Base-by-base conservation (phyloP, 2,329 filamentous ascomycete species). In the Phaeosphaeriaceae sp. region DNA sequence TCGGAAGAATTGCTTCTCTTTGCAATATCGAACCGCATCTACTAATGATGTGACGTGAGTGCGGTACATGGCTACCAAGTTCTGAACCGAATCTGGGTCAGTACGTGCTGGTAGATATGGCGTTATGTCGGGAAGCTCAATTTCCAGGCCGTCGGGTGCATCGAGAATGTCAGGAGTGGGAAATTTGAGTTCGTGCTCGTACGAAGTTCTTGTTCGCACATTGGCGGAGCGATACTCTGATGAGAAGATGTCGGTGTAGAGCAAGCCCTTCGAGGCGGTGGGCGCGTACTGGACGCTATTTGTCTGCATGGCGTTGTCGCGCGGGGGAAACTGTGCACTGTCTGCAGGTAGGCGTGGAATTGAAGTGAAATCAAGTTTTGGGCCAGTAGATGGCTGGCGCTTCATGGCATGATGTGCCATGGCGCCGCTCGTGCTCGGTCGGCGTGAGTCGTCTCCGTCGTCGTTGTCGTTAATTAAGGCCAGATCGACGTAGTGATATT, bases 41-140 rank as follows among this genome's bases (percentile, higher is more conserved):
- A 99, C 89, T 4, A 99, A 82, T 1, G 92, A 97, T 12, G 94
- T 97, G 71, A 92, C 96, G 70, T 97, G 93, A 2, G 93, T 94
- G 41, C 92, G 86, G 70, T 99, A 99, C 18, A 97, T 81, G 4
- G 93, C 92, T 30, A 86, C 85, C 17, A 99, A 79, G 3, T 92
- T 92, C 64, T 89, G 89, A 20, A 92, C 92, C 6, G 92, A 88
- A 67, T 97, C 93, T 1, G 83, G 79, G 70, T 99, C 94, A 6
- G 92, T 96, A 47, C 89, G 88, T 2, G 77, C 76, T 1, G 93
- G 92, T 2, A 96, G 79, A 68, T 92, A 96, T 4, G 84, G 80
- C 55, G 90, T 85, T 61, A 99, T 95, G 41, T 87, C 83, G n/a
- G 94, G 94, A n/a, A 99, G 79, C 30, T 84, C 79, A 32, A 97